These are phyloP conservation scores for Magnolia sinica DNA, from an alignment of 164 flowering plant genomes.

Conservation along the genomic window DNA sequence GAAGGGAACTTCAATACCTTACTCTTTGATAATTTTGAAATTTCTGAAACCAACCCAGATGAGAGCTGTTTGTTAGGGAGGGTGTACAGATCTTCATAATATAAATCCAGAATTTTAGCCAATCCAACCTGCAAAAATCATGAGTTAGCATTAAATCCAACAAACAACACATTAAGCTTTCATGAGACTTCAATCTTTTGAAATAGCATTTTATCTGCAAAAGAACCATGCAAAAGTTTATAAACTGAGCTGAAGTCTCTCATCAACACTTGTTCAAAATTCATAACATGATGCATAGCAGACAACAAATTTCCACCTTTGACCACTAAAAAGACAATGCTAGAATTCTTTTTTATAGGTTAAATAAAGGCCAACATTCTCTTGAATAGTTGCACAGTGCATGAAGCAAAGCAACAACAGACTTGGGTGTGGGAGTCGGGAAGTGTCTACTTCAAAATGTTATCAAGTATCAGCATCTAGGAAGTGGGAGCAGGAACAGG, in stretches of 20 bases:
- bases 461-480: too few relatives aligned
- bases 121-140: constrained; percentile 64
- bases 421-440: too few relatives aligned
- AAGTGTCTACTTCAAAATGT: too few relatives aligned
- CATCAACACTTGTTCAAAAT: not conserved
- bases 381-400: too few relatives aligned
- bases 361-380: too few relatives aligned
- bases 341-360: too few relatives aligned
- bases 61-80: constrained; percentile 58
- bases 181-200: not conserved
- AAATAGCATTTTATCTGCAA: not conserved
- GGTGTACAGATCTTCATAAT: constrained; percentile 71
- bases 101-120: constrained; percentile 77
- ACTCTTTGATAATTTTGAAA: constrained; percentile 35
- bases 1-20: constrained; percentile 46
- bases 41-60: constrained; percentile 30
- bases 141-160: not conserved
- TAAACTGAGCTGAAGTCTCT: not conserved
- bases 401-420: too few relatives aligned
- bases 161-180: not conserved
- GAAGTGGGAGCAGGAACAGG: too few relatives aligned
- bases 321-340: not conserved
- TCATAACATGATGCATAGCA: not conserved
- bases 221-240: not conserved
- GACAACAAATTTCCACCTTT: not conserved